Evolutionary conservation across 345 rosid species (phyloP), one percentile per base, ranked within the genome.

Genomic region (Eutrema yunnanense): DNA sequence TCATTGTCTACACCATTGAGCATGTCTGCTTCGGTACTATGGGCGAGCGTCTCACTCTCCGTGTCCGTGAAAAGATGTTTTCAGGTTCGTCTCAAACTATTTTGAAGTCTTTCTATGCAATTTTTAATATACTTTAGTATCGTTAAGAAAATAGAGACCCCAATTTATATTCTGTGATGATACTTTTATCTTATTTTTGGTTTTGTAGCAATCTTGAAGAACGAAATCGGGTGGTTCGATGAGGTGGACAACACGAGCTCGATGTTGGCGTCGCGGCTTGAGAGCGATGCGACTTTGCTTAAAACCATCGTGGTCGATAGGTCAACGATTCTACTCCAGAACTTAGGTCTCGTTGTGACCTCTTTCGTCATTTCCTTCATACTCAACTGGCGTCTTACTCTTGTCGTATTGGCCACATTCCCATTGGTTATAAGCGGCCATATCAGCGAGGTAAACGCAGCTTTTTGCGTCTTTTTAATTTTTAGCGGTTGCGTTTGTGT

Each of bases 201-300:
- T 65, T 73, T 62, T 73, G 67, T 87, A 92, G 97, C 97, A 41
- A 88, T 94, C 57, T 74, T 94, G 85, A 88, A 76, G 69, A 94
- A 94, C 47, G 99, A 94, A 79, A 87, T 94, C 0, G 99, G 93
- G 51, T 94, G 99, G 99, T 94, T 94, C 9, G 99, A 94, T 62
- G 96, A 92, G 50, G 61, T 79, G 41, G 85, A 86, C 80, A 87
- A 94, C 81, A 74, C 93, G 52, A 94, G 97, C 73, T 83, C 90
- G 10, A 88, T 89, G 91, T 92, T 94, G 30, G 83, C 96, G 0
- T 87, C 99, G 1, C 86, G 86, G 62, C 89, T 94, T 8, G 97
- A 89, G 80, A 80, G 86, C 6, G 99, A 94, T 60, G 95, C 96
- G 6, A 91, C 96, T 13, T 77, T 94, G 73, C 72, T 94, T 59